A percentile compares a stretch with the other conserved stretches of the same genome.
Evolutionary conservation across 1,139 yeast species (phyloP).

Genomic region (Hanseniaspora gamundiae): DNA sequence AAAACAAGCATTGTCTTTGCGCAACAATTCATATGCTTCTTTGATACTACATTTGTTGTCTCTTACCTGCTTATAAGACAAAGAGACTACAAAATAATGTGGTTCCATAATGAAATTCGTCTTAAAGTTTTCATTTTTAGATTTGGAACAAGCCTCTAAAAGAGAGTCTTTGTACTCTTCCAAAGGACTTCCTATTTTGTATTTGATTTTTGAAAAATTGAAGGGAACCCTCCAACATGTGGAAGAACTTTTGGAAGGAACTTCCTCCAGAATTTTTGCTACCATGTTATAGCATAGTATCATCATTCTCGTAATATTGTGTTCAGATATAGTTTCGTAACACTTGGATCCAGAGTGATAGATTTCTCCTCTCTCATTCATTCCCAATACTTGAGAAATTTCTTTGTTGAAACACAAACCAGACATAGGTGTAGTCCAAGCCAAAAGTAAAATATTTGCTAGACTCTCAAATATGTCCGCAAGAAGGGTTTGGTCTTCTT

Average conservation of each 20-base stretch:
- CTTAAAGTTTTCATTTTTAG: background rate
- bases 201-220: background rate
- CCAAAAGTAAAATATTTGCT: background rate
- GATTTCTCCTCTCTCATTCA: background rate
- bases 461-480: background rate
- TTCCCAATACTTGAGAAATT: background rate
- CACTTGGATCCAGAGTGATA: background rate
- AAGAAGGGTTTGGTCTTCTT: conserved; percentile 12
- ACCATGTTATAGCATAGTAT: background rate
- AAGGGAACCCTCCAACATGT: background rate
- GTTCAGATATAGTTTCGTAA: background rate
- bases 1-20: conserved; percentile 16
- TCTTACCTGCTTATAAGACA: background rate
- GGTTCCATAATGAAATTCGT: background rate
- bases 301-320: background rate
- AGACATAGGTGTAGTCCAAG: background rate
- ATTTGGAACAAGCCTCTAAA: background rate
- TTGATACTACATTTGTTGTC: background rate
- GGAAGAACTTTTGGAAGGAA: background rate
- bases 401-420: conserved; percentile 1
- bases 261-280: background rate
- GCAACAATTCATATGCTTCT: conserved; percentile 4
- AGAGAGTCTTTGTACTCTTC: background rate
- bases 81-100: background rate
- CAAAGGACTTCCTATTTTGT: background rate